A percentile compares a stretch with the other conserved stretches of the same genome.
Evolutionary conservation across 2,329 filamentous ascomycete genomes (phyloP).

Genomic region (Fusarium sp.): DNA sequence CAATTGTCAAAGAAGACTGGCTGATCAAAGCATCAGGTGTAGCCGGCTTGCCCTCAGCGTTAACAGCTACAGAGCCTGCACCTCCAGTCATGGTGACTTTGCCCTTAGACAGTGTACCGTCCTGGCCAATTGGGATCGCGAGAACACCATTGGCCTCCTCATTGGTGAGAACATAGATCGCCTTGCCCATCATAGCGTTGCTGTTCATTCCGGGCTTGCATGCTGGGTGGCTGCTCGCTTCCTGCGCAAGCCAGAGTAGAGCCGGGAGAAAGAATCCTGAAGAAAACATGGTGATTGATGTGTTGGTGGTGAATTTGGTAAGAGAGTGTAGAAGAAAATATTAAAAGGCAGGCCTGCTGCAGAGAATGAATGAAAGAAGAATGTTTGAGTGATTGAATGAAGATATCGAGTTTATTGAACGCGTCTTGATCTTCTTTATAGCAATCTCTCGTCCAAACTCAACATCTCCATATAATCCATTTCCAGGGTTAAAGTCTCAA

Average conservation of each 20-base stretch:
- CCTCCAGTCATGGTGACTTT: conserved; percentile 58
- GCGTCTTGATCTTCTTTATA: background rate
- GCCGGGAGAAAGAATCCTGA: background rate
- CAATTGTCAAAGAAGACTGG: conserved; percentile 60
- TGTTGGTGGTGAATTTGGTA: background rate
- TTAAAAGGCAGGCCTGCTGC: conserved; percentile 3
- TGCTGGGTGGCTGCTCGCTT: conserved; percentile 7
- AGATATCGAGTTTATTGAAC: background rate
- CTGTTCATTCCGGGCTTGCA: background rate
- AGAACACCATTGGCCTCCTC: conserved; percentile 58
- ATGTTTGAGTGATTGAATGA: background rate
- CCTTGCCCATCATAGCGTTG: conserved; percentile 46
- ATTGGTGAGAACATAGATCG: conserved; percentile 67
- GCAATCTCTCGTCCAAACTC: fast-evolving
- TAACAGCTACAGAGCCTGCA: conserved; percentile 53
- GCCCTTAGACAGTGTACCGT: conserved; percentile 58
- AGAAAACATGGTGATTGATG: background rate
- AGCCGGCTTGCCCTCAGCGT: conserved; percentile 50
- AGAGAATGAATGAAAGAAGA: background rate
- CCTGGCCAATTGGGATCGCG: conserved; percentile 55
- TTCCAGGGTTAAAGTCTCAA: background rate
- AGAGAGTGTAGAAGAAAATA: background rate
- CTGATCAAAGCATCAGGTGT: conserved; percentile 60
- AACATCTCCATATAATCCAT: background rate
- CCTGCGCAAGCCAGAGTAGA: background rate